These are phyloP conservation scores for Paspalum vaginatum DNA, from an alignment of 176 grass and related monocot genomes.

Conservation along the genomic window DNA sequence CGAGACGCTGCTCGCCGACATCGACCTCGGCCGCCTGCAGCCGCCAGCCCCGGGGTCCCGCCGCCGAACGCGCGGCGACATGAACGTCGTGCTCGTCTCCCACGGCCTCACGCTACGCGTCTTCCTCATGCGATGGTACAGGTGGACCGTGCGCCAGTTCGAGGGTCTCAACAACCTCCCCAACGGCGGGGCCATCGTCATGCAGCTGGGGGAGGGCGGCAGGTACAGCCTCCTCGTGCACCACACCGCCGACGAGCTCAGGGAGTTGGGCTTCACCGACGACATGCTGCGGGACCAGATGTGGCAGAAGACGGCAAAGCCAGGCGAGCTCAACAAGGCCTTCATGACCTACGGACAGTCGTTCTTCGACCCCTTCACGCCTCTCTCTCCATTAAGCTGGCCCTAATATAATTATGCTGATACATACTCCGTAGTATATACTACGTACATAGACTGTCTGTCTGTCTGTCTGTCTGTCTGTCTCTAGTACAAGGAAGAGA, in stretches of 20 bases:
- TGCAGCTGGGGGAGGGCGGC: slow-evolving; percentile 62
- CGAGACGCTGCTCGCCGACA: slow-evolving; percentile 72
- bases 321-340: slow-evolving; percentile 62
- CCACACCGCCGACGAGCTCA: slow-evolving; percentile 63
- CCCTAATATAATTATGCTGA: too few species aligned
- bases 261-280: slow-evolving; percentile 58
- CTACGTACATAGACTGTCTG: too few species aligned
- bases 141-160: slow-evolving; percentile 78
- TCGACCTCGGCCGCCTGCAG: slow-evolving; percentile 66
- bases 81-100: slow-evolving; percentile 75
- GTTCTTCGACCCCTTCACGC: slow-evolving; percentile 40
- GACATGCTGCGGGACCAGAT: slow-evolving; percentile 71
- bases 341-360: slow-evolving; percentile 67
- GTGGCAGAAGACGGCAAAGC: slow-evolving; percentile 73
- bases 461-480: too few species aligned
- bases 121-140: slow-evolving; percentile 86
- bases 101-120: slow-evolving; percentile 71
- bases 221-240: slow-evolving; percentile 83
- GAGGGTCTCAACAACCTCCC: slow-evolving; percentile 61
- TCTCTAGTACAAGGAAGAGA: too few species aligned
- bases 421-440: too few species aligned
- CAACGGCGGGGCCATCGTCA: slow-evolving; percentile 64
- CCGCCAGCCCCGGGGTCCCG: slow-evolving; percentile 39
- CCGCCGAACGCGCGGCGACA: slow-evolving; percentile 4
- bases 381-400: too few species aligned